These are phyloP conservation scores for Plasmodium gallinaceum DNA, from an alignment of 169 alveolate species.

Conservation along the genomic window DNA sequence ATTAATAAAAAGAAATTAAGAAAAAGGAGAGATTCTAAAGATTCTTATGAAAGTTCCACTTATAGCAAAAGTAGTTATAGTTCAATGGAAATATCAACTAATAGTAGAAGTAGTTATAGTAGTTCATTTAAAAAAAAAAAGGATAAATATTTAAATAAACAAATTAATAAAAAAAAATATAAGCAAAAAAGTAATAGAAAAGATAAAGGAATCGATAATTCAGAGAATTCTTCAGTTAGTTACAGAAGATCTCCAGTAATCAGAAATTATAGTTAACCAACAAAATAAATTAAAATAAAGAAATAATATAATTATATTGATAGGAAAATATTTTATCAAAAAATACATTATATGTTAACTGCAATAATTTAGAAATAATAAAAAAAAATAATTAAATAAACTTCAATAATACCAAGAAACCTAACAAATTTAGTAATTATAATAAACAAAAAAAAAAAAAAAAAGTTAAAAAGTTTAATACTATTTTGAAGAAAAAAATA, in stretches of 20 bases:
- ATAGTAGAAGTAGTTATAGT: not conserved
- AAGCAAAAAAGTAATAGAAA: not conserved
- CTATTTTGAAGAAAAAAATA: too few relatives aligned
- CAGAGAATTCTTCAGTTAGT: not conserved
- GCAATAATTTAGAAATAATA: too few relatives aligned
- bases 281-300: not conserved
- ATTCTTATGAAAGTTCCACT: slow-evolving; percentile 9
- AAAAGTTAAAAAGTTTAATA: too few relatives aligned
- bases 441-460: too few relatives aligned
- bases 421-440: too few relatives aligned
- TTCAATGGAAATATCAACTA: not conserved
- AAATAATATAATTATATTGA: too few relatives aligned
- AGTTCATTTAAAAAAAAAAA: not conserved
- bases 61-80: slow-evolving; percentile 13
- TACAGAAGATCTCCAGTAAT: not conserved
- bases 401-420: too few relatives aligned
- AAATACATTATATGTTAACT: too few relatives aligned
- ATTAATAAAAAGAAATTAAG: not conserved
- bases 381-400: too few relatives aligned
- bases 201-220: not conserved
- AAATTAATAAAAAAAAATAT: not conserved
- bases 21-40: not conserved
- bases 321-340: too few relatives aligned
- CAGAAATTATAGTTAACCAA: not conserved
- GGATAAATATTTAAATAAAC: not conserved